A percentile compares a stretch with the other conserved stretches of the same genome.
These are phyloP conservation scores for Rutstroemia sp. DNA, from an alignment of 2,329 filamentous ascomycete genomes.

Conservation along the genomic window DNA sequence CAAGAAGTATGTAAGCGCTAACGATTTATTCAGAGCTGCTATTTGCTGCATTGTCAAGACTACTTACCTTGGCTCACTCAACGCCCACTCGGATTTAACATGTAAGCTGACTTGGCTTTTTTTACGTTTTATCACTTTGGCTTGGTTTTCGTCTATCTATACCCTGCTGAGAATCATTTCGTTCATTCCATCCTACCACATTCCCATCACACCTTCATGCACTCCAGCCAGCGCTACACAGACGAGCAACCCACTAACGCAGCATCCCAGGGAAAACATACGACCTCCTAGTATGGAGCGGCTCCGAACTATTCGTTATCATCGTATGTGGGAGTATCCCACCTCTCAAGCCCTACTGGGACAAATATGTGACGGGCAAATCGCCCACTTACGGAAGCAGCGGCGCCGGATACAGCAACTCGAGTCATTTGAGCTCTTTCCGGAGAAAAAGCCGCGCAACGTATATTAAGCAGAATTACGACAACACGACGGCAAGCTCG, in stretches of 20 bases:
- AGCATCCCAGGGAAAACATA: constrained; percentile 1
- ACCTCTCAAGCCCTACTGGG: constrained; percentile 5
- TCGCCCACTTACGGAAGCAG: background rate
- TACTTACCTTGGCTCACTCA: background rate
- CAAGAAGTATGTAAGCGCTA: background rate
- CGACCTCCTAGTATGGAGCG: constrained; percentile 4
- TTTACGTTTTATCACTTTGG: no score
- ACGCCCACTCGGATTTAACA: constrained; percentile 5
- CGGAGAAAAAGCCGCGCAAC: background rate
- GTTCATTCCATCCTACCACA: no score
- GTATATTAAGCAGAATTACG: background rate
- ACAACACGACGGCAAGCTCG: background rate
- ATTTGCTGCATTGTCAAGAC: constrained; percentile 9
- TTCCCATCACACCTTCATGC: no score
- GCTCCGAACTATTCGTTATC: constrained; percentile 4
- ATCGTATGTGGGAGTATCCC: constrained; percentile 10
- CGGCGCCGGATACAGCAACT: background rate
- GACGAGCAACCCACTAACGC: background rate
- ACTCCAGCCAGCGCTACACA: background rate
- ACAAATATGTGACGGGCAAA: background rate
- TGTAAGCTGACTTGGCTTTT: background rate
- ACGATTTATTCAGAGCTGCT: background rate
- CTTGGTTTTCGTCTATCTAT: no score
- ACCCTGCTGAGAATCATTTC: no score
- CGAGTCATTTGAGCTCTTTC: background rate